A percentile compares a stretch with the other conserved stretches of the same genome.
These are phyloP conservation scores for Carex arenaria DNA, from an alignment of 202 grass and related monocot genomes.

Conservation along the genomic window DNA sequence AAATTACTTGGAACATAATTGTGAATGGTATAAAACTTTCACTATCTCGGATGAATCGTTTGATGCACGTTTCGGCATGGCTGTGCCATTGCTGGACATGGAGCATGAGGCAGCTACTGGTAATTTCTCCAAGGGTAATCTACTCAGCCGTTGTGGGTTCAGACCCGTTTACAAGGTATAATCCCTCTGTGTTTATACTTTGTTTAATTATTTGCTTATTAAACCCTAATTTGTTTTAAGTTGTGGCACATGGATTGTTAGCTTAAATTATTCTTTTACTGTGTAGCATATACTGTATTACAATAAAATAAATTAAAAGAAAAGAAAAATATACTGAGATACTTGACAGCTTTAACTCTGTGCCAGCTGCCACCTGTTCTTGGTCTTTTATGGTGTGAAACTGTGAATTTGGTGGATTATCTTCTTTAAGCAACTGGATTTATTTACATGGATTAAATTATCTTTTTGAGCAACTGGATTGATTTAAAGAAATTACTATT, in stretches of 20 bases:
- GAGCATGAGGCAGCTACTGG: slow-evolving; percentile 44
- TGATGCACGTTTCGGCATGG: too few species aligned
- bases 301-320: not conserved
- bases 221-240: not conserved
- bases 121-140: slow-evolving; percentile 62
- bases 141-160: slow-evolving; percentile 74
- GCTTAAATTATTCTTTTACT: not conserved
- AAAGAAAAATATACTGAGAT: not conserved
- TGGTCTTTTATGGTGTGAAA: not conserved
- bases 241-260: not conserved
- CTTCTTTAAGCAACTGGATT: not conserved
- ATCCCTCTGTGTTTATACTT: not conserved
- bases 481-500: not conserved
- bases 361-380: not conserved
- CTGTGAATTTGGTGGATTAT: not conserved
- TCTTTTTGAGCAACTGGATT: not conserved
- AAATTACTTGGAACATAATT: too few species aligned
- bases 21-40: too few species aligned
- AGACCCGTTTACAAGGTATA: slow-evolving; percentile 71
- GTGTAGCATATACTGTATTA: not conserved
- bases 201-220: not conserved
- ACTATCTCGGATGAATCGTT: not conserved
- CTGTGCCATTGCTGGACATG: too few species aligned
- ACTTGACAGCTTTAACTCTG: not conserved
- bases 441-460: not conserved